These are phyloP conservation scores for Apiotrichum gamsii DNA, from an alignment of 1,284 basidiomycete genomes.

Conservation along the genomic window DNA sequence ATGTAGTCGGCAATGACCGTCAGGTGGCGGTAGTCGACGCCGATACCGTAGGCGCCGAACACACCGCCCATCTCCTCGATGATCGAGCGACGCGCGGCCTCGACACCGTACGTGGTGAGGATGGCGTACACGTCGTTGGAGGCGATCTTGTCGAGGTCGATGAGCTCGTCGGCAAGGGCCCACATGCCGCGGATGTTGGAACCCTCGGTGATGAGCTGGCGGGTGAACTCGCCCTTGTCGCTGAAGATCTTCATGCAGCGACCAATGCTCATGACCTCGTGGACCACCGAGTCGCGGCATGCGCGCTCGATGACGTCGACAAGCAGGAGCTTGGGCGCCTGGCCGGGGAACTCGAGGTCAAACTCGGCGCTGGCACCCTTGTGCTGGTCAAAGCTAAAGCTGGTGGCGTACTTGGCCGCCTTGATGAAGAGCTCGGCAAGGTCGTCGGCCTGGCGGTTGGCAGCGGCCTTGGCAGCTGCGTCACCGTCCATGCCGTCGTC, in stretches of 20 bases:
- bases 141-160: slow-evolving; percentile 77
- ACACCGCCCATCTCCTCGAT: slow-evolving; percentile 77
- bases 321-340: slow-evolving; percentile 77
- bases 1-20: slow-evolving; percentile 99
- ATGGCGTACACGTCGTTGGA: slow-evolving; percentile 96
- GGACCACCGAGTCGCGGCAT: slow-evolving; percentile 74
- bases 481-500: slow-evolving; percentile 47
- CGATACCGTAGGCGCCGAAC: slow-evolving; percentile 96
- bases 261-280: slow-evolving; percentile 78
- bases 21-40: slow-evolving; percentile 88
- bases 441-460: slow-evolving; percentile 40
- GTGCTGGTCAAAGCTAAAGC: slow-evolving; percentile 64
- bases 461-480: slow-evolving; percentile 51
- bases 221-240: slow-evolving; percentile 46
- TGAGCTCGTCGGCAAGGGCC: slow-evolving; percentile 70
- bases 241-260: slow-evolving; percentile 52
- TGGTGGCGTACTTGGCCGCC: slow-evolving; percentile 51
- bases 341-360: slow-evolving; percentile 60
- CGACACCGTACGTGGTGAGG: slow-evolving; percentile 88
- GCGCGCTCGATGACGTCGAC: slow-evolving; percentile 84
- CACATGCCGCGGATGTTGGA: slow-evolving; percentile 90
- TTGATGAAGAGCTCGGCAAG: slow-evolving; percentile 51
- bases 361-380: slow-evolving; percentile 64
- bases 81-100: slow-evolving; percentile 92
- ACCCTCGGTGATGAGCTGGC: slow-evolving; percentile 57